phyloP scores from a whole-genome alignment of 768 basidiomycete species.

The Tylopilus subfusipes region DNA sequence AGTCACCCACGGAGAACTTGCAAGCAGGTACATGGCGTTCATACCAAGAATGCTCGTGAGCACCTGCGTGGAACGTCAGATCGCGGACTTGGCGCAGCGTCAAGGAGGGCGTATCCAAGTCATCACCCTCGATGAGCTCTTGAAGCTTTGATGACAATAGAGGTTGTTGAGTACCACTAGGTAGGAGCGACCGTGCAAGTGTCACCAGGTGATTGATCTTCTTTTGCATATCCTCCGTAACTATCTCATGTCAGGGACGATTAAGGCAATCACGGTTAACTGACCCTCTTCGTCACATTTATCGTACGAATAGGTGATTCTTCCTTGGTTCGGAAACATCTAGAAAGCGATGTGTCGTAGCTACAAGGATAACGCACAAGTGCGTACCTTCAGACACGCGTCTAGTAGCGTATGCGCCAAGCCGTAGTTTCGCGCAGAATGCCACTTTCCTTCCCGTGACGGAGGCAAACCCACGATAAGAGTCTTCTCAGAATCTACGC shows the following conservation, averaged over 20 bases:
- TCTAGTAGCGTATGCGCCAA: conserved; percentile 40
- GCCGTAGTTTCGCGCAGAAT: conserved; percentile 41
- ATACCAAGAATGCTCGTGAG: conserved; percentile 41
- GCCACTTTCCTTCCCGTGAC: conserved; percentile 33
- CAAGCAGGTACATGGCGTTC: conserved; percentile 39
- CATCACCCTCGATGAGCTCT: conserved; percentile 34
- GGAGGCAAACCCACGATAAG: conserved; percentile 45
- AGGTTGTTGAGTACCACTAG: conserved; percentile 31
- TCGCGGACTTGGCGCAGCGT: conserved; percentile 38
- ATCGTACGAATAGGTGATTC: conserved; percentile 27
- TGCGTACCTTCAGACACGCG: conserved; percentile 36
- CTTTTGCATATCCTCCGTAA: conserved; percentile 34
- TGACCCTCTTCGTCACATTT: too few relatives aligned
- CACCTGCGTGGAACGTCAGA: conserved; percentile 33
- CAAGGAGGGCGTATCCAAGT: conserved; percentile 25
- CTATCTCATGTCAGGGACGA: conserved; percentile 13
- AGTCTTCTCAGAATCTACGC: conserved; percentile 39
- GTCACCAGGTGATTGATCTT: conserved; percentile 41
- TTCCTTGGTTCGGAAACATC: conserved; percentile 44
- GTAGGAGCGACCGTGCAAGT: conserved; percentile 39
- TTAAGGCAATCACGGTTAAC: neutral
- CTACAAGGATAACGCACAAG: neutral
- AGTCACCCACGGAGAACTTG: conserved; percentile 42
- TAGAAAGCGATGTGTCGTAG: conserved; percentile 9
- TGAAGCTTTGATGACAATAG: conserved; percentile 31